Evolutionary conservation across 495 filamentous ascomycete species (phyloP).

Genomic region (Cryomyces minteri): DNA sequence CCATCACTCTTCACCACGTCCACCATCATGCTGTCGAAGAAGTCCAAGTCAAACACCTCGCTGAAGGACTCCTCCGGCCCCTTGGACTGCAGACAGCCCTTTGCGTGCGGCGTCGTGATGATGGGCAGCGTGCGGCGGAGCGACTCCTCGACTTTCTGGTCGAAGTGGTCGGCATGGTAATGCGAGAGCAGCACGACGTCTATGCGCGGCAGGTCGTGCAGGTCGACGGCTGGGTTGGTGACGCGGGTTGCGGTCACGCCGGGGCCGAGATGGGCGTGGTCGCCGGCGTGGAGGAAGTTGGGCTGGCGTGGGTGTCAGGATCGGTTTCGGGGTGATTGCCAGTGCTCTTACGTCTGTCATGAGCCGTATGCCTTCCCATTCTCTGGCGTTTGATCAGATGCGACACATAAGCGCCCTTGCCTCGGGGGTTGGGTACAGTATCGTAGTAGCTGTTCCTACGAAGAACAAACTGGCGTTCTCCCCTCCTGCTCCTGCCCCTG

Average conservation of each 20-base stretch:
- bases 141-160: constrained; percentile 37
- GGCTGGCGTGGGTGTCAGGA: constrained; percentile 15
- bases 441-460: constrained; percentile 47
- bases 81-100: constrained; percentile 25
- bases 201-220: constrained; percentile 40
- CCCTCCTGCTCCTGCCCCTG: constrained; percentile 8
- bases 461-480: constrained; percentile 34
- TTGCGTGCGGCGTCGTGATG: constrained; percentile 46
- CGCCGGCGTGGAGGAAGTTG: constrained; percentile 52
- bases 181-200: constrained; percentile 45
- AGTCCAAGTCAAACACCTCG: constrained; percentile 32
- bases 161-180: constrained; percentile 51
- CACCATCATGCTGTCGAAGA: constrained; percentile 34
- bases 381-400: constrained; percentile 14
- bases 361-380: constrained; percentile 42
- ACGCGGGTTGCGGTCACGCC: constrained; percentile 29
- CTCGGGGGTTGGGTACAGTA: constrained; percentile 25
- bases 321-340: neutral
- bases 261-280: constrained; percentile 49
- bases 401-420: neutral
- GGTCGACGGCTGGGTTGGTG: constrained; percentile 40
- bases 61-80: constrained; percentile 30
- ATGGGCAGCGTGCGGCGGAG: constrained; percentile 41
- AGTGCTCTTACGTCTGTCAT: constrained; percentile 34
- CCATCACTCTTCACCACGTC: constrained; percentile 18